Percentiles rank a stretch among this genome's conserved stretches.
Conservation (phyloP, 805 yeast genomes). For the Pichia gijzeniarum region DNA sequence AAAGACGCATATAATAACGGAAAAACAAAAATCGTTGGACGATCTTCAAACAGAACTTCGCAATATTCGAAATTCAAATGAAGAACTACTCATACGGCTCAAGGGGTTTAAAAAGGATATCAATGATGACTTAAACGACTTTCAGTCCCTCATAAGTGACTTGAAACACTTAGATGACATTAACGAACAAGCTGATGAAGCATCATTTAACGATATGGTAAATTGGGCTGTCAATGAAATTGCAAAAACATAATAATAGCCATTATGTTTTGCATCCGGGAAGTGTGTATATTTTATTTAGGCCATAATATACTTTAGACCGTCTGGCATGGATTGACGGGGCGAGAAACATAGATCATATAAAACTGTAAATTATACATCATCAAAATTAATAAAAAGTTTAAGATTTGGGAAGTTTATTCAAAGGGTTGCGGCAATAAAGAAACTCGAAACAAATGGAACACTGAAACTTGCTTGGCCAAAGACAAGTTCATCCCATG, state of each 20-base stretch:
- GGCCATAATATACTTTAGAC: too few species aligned
- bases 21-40: conserved; percentile 10
- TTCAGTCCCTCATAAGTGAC: conserved; percentile 10
- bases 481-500: conserved; percentile 37
- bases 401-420: background rate
- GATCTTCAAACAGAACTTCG: conserved; percentile 5
- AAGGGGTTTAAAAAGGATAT: conserved; percentile 10
- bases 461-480: conserved; percentile 58
- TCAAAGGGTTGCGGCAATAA: conserved; percentile 28
- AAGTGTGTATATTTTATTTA: too few species aligned
- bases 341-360: too few species aligned
- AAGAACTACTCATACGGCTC: conserved; percentile 10
- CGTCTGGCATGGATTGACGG: too few species aligned
- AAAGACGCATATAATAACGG: conserved; percentile 13
- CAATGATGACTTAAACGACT: conserved; percentile 7
- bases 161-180: conserved; percentile 15
- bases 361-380: too few species aligned
- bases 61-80: conserved; percentile 3
- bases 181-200: conserved; percentile 15
- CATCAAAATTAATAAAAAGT: background rate
- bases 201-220: conserved; percentile 16
- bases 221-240: conserved; percentile 16
- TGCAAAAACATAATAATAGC: background rate
- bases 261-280: too few species aligned
- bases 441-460: conserved; percentile 46